Base-by-base conservation (phyloP, 1,139 yeast genomes). In the Yamadazyma kanchanaburiensis region DNA sequence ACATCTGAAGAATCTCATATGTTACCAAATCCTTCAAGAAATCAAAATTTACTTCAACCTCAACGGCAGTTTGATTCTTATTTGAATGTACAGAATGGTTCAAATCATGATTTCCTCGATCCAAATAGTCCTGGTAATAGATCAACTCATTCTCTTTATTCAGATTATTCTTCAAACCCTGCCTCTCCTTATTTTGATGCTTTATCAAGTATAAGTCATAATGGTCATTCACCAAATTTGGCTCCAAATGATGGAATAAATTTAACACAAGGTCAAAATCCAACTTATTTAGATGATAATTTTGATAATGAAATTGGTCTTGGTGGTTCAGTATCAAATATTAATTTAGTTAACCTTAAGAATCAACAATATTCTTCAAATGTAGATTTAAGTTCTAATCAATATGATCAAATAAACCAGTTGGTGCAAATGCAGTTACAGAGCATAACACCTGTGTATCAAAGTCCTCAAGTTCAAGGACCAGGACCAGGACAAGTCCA, bases 121-220 rank as follows among this genome's bases (percentile, higher is more conserved):
- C 97, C 97, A 40, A 89, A 89, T 55, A 89, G 91, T 48, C 97
- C 98, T 27, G 89, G 97, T 16, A 91, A 87, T 55, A 97, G 91
- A 62, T 89, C 97, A 13, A 85, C 96, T 20, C 95, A 91, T 27
- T 53, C 58, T 3, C 35, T 47, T 12, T 50, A 64, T 38, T 62
- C 70, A 4, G 74, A 67, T 6, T 57, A 49, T 18, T 59, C 67
- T 4, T 61, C 64, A 37, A 60, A 60, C 33, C 64, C 69, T 3
- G 60, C 58, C 13, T 57, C 65, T 22, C 71, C 72, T 3, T 68
- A 45, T 38, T 48, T 53, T 22, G 73, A 65, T 35, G 71, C 70
- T 1, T 46, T 51, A 12, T 63, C 70, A 5, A 28, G 27, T 9
- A 26, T 34, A 6, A 32, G 38, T 4, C 34, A 35, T 5, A 34